phyloP scores from a whole-genome alignment of 78 protist species.

The Anaeramoeba flamelloides region DNA sequence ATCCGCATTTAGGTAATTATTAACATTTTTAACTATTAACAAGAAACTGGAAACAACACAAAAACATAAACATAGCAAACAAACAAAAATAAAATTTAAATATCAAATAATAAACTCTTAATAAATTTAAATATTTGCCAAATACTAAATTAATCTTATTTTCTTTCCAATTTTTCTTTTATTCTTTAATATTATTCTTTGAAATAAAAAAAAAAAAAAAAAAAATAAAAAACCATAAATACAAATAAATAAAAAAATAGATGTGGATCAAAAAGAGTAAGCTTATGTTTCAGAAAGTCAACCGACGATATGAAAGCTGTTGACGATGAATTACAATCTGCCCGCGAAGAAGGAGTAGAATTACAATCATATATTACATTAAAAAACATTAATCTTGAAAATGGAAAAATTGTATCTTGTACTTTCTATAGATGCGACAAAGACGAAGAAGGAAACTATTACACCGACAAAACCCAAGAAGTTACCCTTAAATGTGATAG shows the following conservation, averaged over 20 bases:
- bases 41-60: no score
- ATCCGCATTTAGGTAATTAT: conserved; percentile 72
- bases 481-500: conserved; percentile 55
- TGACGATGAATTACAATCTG: background rate
- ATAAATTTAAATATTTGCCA: no score
- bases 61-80: no score
- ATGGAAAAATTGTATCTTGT: background rate
- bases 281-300: conserved; percentile 62
- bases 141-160: no score
- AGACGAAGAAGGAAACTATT: conserved; percentile 52
- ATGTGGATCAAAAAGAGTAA: conserved; percentile 61
- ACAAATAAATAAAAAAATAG: no score
- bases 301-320: conserved; percentile 63
- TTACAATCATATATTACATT: background rate
- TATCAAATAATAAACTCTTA: no score
- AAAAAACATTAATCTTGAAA: background rate
- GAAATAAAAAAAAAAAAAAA: no score
- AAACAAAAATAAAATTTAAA: no score
- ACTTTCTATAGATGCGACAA: conserved; percentile 14
- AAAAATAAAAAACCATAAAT: no score
- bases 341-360: background rate
- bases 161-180: no score
- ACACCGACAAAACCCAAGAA: conserved; percentile 50
- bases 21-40: no score
- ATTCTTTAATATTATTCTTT: no score